phyloP scores from a whole-genome alignment of 441 rosid genomes.

The Erodium texanum region DNA sequence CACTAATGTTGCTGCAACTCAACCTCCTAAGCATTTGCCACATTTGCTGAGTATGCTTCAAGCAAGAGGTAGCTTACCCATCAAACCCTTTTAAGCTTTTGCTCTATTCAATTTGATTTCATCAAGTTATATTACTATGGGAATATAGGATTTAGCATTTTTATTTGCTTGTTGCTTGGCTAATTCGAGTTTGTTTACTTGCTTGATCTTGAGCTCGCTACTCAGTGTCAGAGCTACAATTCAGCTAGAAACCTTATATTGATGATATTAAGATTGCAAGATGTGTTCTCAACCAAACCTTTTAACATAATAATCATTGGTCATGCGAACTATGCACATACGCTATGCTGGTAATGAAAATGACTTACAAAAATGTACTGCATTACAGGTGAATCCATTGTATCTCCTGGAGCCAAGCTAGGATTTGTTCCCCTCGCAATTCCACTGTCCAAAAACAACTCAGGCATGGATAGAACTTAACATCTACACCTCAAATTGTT shows the following conservation, averaged over 20 bases:
- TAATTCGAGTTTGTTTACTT: not conserved
- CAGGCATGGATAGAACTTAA: slow-evolving; percentile 34
- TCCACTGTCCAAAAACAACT: slow-evolving; percentile 51
- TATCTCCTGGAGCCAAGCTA: slow-evolving; percentile 69
- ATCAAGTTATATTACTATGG: not conserved
- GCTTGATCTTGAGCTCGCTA: not conserved
- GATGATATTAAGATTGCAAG: not conserved
- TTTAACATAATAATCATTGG: too few relatives aligned
- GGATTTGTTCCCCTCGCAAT: slow-evolving; percentile 71
- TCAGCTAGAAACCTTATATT: not conserved
- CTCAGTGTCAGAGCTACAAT: too few relatives aligned
- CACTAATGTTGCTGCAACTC: slow-evolving; percentile 54
- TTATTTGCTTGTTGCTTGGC: not conserved
- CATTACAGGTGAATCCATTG: slow-evolving; percentile 47
- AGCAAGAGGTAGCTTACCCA: slow-evolving; percentile 41
- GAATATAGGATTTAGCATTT: not conserved
- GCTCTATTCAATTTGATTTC: not conserved
- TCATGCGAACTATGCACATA: too few relatives aligned
- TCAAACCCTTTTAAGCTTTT: not conserved
- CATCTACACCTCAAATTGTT: slow-evolving; percentile 4
- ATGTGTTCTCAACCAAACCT: not conserved
- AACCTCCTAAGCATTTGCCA: slow-evolving; percentile 59
- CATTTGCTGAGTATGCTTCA: slow-evolving; percentile 44
- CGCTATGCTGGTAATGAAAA: not conserved
- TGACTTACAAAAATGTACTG: not conserved